Percentiles rank a stretch among this genome's conserved stretches.
Evolutionary conservation across 2,329 filamentous ascomycete species (phyloP).

Genomic region (Trichoderma harzianum): DNA sequence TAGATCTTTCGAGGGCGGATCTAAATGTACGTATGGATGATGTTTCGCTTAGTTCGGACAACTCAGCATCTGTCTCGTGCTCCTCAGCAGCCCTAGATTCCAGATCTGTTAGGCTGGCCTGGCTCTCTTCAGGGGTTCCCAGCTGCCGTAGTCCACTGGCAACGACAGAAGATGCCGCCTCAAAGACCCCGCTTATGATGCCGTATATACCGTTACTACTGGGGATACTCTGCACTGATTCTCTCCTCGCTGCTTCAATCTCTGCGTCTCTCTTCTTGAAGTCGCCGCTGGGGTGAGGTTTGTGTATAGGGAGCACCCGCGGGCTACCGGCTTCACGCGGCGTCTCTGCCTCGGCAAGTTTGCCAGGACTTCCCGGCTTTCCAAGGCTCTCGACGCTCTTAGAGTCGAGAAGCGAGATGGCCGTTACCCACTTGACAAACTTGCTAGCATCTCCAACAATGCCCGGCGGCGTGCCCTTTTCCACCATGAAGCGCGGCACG

Average conservation of each 20-base stretch:
- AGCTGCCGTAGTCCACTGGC: conserved; percentile 35
- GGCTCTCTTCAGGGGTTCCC: conserved; percentile 27
- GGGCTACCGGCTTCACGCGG: conserved; percentile 1
- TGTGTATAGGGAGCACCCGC: conserved; percentile 13
- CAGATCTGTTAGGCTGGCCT: conserved; percentile 27
- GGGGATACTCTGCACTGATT: conserved; percentile 33
- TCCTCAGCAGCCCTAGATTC: conserved; percentile 26
- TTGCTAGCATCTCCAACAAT: conserved; percentile 77
- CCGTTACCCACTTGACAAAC: conserved; percentile 70
- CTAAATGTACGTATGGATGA: conserved; percentile 49
- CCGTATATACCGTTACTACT: conserved; percentile 51
- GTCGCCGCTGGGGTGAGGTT: conserved; percentile 25
- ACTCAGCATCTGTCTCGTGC: conserved; percentile 25
- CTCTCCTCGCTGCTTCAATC: conserved; percentile 27
- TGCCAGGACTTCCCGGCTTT: not conserved
- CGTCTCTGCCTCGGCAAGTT: not conserved
- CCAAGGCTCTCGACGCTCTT: conserved; percentile 16
- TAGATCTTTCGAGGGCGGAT: conserved; percentile 42
- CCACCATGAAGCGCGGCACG: conserved; percentile 88
- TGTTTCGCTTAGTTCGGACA: conserved; percentile 36
- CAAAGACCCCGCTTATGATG: conserved; percentile 53
- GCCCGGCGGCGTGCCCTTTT: conserved; percentile 77
- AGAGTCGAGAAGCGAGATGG: conserved; percentile 38
- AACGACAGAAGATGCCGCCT: conserved; percentile 47
- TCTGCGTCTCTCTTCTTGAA: conserved; percentile 28